Base-by-base conservation (phyloP, 1,139 yeast species). In the Yamadazyma oceani region DNA sequence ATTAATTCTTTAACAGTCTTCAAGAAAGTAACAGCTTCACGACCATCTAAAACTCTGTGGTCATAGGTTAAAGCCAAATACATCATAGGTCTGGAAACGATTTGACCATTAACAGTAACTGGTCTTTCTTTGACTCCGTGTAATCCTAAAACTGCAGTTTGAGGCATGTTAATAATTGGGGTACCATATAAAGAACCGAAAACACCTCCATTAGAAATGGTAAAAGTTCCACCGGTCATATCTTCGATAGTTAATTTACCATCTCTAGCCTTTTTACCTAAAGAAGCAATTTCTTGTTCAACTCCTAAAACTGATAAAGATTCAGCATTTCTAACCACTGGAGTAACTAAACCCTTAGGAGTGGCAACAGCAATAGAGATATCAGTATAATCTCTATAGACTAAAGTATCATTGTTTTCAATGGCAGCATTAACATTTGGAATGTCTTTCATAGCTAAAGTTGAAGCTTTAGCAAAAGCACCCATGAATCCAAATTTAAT, bases 221-320 rank as follows among this genome's bases (percentile, higher is more conserved):
- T 92, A 75, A 92, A 90, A 45, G 97, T 90, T 66, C 99, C 99
- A 65, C 99, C 98, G 45, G 97, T 81, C 98, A 94, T 92, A 67
- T 92, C 99, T 75, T 92, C 99, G 53, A 92, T 73, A 41, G 97
- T 86, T 60, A 92, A 80, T 73, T 92, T 90, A 60, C 94, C 94
- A 62, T 92, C 97, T 68, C 98, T 87, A 49, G 98, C 98, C 73
- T 89, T 92, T 63, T 74, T 74, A 68, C 97, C 95, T 59, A 92
- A 77, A 52, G 71, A 69, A 42, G 81, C 61, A 52, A 92, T 90
- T 66, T 88, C 97, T 57, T 83, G 66, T 72, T 92, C 99, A 53
- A 92, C 84, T 48, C 87, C 97, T 55, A 92, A 73, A 41, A 92
- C 86, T 39, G 90, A 80, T 52, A 87, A 73, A 21, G 95, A 82